Base-by-base conservation (phyloP, 306 rosid species). In the Myrica gale region DNA sequence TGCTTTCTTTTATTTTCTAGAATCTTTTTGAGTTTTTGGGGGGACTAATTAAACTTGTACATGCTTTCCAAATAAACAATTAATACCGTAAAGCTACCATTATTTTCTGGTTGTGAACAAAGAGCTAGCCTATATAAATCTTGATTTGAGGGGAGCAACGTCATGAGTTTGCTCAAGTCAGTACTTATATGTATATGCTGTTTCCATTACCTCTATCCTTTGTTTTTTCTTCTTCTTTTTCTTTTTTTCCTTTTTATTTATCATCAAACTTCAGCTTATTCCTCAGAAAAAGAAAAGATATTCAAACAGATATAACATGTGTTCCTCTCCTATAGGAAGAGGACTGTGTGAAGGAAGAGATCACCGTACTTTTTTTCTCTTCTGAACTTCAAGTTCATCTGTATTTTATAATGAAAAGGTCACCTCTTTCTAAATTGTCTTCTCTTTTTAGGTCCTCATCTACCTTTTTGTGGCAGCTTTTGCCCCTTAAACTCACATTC, bases 381-480 rank as follows among this genome's bases (percentile, higher is more conserved):
- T 74, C 47, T 69, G 55, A n/a, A 53, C 70, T 78, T 12, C 46
- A 51, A 46, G 46, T 54, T 19, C 53, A 23, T 23, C 3, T 56
- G 19, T 7, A 65, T 68, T 46, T 71, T 68, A 32, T 55, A 69
- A 19, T 46, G 71, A 39, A 74, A 75, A 77, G 73, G 20, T 70
- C 72, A 73, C 21, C 21, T 72, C 60, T 74, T 76, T 81, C 70
- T 73, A 32, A 26, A 32, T 32, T 87, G 79, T 82, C 86, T 72
- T 78, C 81, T 76, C 54, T 75, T 44, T 70, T 69, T 72, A 46
- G 72, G 85, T 81, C 77, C 83, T 83, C 66, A 79, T 80, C 75
- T 72, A 73, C 78, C 78, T 82, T 79, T 73, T 52, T 37, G 79
- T 73, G 80, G 63, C 84, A 85, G 45, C 87, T 82, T 85, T 85